Evolutionary conservation across 1,284 basidiomycete genomes (phyloP).

Genomic region (Trametes pubescens): DNA sequence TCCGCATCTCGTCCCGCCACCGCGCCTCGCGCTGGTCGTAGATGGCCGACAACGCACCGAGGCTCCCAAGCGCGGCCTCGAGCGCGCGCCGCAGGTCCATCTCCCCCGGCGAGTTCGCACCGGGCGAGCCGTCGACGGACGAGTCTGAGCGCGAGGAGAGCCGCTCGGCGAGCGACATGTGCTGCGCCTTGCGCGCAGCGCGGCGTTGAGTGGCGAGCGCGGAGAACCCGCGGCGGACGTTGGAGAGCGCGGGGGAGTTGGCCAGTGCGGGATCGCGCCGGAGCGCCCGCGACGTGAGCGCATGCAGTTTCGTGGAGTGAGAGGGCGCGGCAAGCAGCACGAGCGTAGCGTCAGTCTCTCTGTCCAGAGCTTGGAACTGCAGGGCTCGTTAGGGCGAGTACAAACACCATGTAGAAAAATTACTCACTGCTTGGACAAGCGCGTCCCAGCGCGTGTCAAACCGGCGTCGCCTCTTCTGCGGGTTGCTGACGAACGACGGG

Average conservation of each 20-base stretch:
- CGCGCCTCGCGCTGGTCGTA: slow-evolving; percentile 72
- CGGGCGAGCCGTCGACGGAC: slow-evolving; percentile 62
- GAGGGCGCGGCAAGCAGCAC: slow-evolving; percentile 76
- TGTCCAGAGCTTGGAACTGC: slow-evolving; percentile 79
- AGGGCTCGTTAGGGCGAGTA: slow-evolving; percentile 26
- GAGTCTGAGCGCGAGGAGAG: slow-evolving; percentile 52
- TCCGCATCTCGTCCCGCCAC: slow-evolving; percentile 74
- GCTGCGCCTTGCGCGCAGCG: slow-evolving; percentile 53
- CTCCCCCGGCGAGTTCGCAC: slow-evolving; percentile 59
- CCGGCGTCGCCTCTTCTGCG: slow-evolving; percentile 69
- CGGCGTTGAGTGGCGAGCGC: slow-evolving; percentile 66
- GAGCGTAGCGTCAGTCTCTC: slow-evolving; percentile 81
- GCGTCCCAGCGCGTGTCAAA: slow-evolving; percentile 81
- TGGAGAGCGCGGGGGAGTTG: slow-evolving; percentile 57
- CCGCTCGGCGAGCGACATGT: slow-evolving; percentile 63
- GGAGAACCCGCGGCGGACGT: slow-evolving; percentile 63
- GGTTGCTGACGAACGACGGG: slow-evolving; percentile 69
- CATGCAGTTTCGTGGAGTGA: slow-evolving; percentile 68
- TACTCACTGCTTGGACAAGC: slow-evolving; percentile 70
- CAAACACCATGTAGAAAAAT: slow-evolving; percentile 1
- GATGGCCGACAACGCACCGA: slow-evolving; percentile 65
- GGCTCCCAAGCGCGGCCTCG: slow-evolving; percentile 69
- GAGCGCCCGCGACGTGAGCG: slow-evolving; percentile 70
- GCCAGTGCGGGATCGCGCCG: slow-evolving; percentile 59
- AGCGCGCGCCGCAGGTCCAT: slow-evolving; percentile 70